Evolutionary conservation across 208 protist genomes (phyloP).

Genomic region (Leishmania martiniquensis): DNA sequence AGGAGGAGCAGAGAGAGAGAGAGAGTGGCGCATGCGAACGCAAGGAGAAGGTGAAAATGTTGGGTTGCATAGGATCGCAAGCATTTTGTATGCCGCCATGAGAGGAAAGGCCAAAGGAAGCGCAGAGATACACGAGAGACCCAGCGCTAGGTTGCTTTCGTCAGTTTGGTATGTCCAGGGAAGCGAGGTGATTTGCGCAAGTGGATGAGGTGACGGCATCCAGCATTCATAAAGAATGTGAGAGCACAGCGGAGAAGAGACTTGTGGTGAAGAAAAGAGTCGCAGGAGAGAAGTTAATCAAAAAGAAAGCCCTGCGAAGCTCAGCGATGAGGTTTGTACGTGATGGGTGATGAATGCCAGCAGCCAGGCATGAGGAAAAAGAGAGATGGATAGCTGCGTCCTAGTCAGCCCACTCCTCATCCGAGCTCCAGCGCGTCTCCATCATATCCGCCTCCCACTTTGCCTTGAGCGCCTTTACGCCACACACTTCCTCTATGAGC

Average conservation of each 20-base stretch:
- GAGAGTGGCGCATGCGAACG: background rate
- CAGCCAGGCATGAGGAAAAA: background rate
- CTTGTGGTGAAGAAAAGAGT: background rate
- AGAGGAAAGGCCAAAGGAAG: background rate
- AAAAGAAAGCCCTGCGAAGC: background rate
- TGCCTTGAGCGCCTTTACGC: conserved; percentile 74
- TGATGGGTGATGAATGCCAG: background rate
- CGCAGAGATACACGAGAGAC: background rate
- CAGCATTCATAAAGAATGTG: background rate
- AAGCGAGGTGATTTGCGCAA: background rate
- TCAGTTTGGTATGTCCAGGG: no score
- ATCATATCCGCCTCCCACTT: conserved; percentile 38
- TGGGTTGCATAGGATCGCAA: no score
- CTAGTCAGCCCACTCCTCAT: conserved; percentile 19
- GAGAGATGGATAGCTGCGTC: background rate
- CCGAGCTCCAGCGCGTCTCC: conserved; percentile 33
- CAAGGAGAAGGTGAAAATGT: background rate
- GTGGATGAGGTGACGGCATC: background rate
- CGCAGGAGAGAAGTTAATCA: background rate
- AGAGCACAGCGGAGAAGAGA: background rate
- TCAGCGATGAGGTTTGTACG: background rate
- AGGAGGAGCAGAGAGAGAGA: background rate
- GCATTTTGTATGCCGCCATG: no score
- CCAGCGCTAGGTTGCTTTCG: background rate
- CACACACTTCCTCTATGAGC: conserved; percentile 77